phyloP scores from a whole-genome alignment of 2,329 filamentous ascomycete genomes.

The Colletotrichum spinosum region DNA sequence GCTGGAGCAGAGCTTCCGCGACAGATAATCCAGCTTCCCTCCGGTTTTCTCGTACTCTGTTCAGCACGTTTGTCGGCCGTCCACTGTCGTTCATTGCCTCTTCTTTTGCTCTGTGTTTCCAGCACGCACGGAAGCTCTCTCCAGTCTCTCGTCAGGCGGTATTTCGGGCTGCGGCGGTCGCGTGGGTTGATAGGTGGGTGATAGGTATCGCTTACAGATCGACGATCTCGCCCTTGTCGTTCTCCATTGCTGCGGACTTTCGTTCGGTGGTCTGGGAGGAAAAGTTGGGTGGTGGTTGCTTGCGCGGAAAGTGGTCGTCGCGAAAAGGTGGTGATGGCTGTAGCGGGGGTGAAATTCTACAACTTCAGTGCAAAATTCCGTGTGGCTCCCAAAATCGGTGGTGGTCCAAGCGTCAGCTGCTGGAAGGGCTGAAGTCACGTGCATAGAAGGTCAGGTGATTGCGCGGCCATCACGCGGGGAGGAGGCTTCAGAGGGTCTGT shows the following conservation, averaged over 20 bases:
- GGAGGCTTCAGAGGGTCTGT: neutral
- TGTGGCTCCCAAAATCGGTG: conserved; percentile 34
- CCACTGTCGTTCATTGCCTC: neutral
- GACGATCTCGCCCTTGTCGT: conserved; percentile 99
- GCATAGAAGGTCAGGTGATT: conserved; percentile 46
- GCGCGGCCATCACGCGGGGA: conserved; percentile 47
- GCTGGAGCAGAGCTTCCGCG: neutral
- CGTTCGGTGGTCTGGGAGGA: conserved; percentile 47
- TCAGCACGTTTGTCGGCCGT: neutral
- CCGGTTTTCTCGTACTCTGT: neutral
- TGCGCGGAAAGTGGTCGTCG: conserved; percentile 39
- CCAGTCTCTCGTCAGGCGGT: neutral
- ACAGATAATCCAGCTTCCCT: neutral
- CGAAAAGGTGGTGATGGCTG: conserved; percentile 17
- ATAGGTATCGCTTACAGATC: conserved; percentile 80
- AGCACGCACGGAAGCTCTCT: no score
- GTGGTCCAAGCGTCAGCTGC: conserved; percentile 33
- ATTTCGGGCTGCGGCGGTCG: conserved; percentile 9
- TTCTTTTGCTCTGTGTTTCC: neutral
- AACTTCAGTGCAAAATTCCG: conserved; percentile 43
- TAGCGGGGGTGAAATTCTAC: conserved; percentile 24
- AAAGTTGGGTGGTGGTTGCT: conserved; percentile 42
- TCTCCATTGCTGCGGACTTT: conserved; percentile 86
- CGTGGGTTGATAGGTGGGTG: conserved; percentile 1
- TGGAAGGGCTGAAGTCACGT: conserved; percentile 52